Evolutionary conservation across 2,329 filamentous ascomycete genomes (phyloP).

Genomic region (Ceratocystis smalleyi): DNA sequence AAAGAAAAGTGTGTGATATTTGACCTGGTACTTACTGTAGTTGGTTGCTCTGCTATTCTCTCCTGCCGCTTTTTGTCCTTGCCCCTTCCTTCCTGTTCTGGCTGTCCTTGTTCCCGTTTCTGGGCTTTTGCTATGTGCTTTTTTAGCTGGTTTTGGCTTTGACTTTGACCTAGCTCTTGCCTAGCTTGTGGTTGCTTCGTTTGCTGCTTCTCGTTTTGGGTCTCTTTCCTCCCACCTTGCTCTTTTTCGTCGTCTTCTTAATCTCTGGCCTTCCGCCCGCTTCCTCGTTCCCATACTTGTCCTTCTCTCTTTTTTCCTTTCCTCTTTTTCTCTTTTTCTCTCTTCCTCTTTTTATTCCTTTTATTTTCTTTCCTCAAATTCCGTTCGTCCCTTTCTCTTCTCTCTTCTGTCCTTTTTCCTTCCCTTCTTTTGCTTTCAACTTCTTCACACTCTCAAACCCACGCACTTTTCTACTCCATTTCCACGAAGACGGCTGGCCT

Average conservation of each 20-base stretch:
- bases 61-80: neutral
- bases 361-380: conserved; percentile 2
- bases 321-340: conserved; percentile 7
- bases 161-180: neutral
- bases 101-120: neutral
- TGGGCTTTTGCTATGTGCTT: neutral
- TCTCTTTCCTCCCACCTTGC: neutral
- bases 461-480: neutral
- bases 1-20: neutral
- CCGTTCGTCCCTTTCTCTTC: conserved; percentile 6
- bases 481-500: conserved; percentile 12
- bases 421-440: neutral
- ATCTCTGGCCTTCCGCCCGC: conserved; percentile 9
- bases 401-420: conserved; percentile 2
- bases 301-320: conserved; percentile 19
- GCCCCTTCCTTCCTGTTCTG: conserved; percentile 10
- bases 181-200: neutral
- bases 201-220: neutral
- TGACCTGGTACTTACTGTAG: neutral
- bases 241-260: conserved; percentile 3
- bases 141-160: neutral
- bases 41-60: neutral
- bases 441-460: neutral
- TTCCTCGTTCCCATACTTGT: neutral
- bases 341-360: conserved; percentile 1